phyloP scores from a whole-genome alignment of 371 early-diverging fungal genomes.

The Apophysomyces trapeziformis region DNA sequence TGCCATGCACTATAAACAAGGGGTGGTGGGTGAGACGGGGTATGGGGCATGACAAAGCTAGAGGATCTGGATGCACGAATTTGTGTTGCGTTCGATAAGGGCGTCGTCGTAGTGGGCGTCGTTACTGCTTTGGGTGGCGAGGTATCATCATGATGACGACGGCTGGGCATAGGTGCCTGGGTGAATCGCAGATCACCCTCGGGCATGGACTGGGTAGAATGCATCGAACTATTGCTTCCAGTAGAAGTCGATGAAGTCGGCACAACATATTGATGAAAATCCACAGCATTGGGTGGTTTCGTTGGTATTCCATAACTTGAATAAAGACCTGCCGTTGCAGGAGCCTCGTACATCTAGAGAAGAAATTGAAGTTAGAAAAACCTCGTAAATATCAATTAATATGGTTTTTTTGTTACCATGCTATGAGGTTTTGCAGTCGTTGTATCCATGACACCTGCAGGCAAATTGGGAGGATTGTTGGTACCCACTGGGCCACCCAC shows the following conservation, averaged over 20 bases:
- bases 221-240: slow-evolving; percentile 48
- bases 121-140: background rate
- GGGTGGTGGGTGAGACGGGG: slow-evolving; percentile 1
- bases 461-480: background rate
- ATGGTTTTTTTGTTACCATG: background rate
- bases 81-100: background rate
- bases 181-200: slow-evolving; percentile 16
- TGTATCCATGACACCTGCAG: background rate
- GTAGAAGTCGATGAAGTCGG: slow-evolving; percentile 49
- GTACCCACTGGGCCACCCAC: background rate
- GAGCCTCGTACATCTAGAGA: background rate
- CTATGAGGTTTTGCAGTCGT: background rate
- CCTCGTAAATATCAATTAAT: no score
- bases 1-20: slow-evolving; percentile 4
- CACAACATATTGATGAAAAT: slow-evolving; percentile 39
- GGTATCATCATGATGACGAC: slow-evolving; percentile 6
- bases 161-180: slow-evolving; percentile 1
- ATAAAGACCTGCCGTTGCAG: slow-evolving; percentile 28
- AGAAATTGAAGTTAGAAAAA: background rate
- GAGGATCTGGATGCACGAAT: slow-evolving; percentile 1
- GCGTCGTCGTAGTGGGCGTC: background rate
- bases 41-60: slow-evolving; percentile 4
- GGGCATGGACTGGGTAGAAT: slow-evolving; percentile 39
- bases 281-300: slow-evolving; percentile 21
- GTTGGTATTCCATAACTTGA: slow-evolving; percentile 19